These are phyloP conservation scores for Crassisporium funariophilum DNA, from an alignment of 768 basidiomycete genomes.

Conservation along the genomic window DNA sequence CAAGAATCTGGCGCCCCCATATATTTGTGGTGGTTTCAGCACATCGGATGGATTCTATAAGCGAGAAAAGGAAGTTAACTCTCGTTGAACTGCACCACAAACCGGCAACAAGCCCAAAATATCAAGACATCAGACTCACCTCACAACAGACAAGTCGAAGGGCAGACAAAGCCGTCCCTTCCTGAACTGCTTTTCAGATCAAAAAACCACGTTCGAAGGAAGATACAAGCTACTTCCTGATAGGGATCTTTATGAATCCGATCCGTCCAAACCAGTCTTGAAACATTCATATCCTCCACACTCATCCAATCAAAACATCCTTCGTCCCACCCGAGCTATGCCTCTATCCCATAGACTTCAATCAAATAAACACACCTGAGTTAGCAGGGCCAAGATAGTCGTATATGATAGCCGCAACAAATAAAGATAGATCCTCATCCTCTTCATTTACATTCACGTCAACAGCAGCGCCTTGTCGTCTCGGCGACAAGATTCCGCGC, in stretches of 20 bases:
- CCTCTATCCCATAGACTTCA: conserved; percentile 2
- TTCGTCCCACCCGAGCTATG: too few species aligned
- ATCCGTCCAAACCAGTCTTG: background rate
- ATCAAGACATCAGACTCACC: conserved; percentile 12
- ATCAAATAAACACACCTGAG: conserved; percentile 21
- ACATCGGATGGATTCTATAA: too few species aligned
- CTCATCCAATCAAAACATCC: too few species aligned
- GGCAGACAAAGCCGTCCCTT: conserved; percentile 7
- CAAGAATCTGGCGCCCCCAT: too few species aligned
- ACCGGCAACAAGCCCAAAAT: conserved; percentile 6
- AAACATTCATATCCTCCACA: too few species aligned
- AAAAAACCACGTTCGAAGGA: conserved; percentile 9
- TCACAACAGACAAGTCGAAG: conserved; percentile 10
- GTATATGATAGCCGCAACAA: too few species aligned
- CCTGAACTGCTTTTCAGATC: conserved; percentile 19
- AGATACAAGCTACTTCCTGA: conserved; percentile 21
- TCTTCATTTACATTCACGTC: too few species aligned
- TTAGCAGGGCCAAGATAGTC: conserved; percentile 3
- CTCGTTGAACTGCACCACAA: too few species aligned
- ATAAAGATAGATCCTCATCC: too few species aligned
- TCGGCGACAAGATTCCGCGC: background rate
- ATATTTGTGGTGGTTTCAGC: too few species aligned
- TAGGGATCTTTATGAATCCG: background rate
- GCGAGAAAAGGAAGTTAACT: too few species aligned
- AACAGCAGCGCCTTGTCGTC: too few species aligned